Conservation (phyloP, 2,329 filamentous ascomycete genomes). For the Exophiala sp. region DNA sequence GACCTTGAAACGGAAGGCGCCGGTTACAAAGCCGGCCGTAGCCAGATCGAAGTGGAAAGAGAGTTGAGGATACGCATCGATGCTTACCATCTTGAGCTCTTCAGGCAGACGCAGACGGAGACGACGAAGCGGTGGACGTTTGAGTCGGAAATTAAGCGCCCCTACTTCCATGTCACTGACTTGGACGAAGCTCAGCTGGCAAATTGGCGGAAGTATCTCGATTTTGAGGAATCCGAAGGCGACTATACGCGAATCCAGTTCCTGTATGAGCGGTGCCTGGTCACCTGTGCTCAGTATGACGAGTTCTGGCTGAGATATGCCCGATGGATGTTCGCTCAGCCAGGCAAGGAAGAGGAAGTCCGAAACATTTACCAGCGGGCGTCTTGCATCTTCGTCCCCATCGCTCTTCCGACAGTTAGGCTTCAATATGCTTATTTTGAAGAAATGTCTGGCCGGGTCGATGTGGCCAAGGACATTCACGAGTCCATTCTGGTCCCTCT, state of each 20-base stretch:
- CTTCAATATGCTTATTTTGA: slow-evolving; percentile 94
- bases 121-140: slow-evolving; percentile 91
- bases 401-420: slow-evolving; percentile 75
- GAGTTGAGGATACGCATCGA: slow-evolving; percentile 77
- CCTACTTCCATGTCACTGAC: slow-evolving; percentile 94
- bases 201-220: slow-evolving; percentile 94
- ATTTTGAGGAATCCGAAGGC: slow-evolving; percentile 86
- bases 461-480: slow-evolving; percentile 79
- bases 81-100: slow-evolving; percentile 71
- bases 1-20: slow-evolving; percentile 65
- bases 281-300: slow-evolving; percentile 89
- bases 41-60: slow-evolving; percentile 73
- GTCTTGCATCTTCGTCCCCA: slow-evolving; percentile 75
- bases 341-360: slow-evolving; percentile 78
- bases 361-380: slow-evolving; percentile 89
- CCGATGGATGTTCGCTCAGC: slow-evolving; percentile 81
- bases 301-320: slow-evolving; percentile 98
- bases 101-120: slow-evolving; percentile 74
- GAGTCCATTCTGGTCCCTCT: slow-evolving; percentile 68
- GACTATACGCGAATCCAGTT: slow-evolving; percentile 69
- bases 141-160: slow-evolving; percentile 88
- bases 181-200: slow-evolving; percentile 75
- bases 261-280: slow-evolving; percentile 87
- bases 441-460: slow-evolving; percentile 70
- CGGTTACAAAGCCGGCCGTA: slow-evolving; percentile 48